A percentile compares a stretch with the other conserved stretches of the same genome.
Conservation (phyloP, 352 stramenopile species). For the Globisporangium heterothallicum region DNA sequence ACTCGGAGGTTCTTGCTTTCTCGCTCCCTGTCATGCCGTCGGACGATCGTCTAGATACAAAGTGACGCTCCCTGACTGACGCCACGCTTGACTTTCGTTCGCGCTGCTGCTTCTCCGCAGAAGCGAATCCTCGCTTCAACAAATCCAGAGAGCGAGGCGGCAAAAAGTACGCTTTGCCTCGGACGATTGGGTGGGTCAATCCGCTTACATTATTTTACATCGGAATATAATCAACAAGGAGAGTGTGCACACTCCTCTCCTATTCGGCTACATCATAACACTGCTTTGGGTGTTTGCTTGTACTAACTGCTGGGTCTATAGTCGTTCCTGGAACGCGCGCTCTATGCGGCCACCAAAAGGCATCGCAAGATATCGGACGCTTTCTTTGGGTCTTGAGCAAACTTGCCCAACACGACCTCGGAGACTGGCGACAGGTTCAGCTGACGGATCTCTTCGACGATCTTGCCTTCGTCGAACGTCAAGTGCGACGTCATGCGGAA, state of each 20-base stretch:
- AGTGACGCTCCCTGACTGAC: too few relatives aligned
- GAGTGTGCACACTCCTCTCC: not conserved
- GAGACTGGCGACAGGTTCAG: slow-evolving; percentile 60
- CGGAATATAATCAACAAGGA: slow-evolving; percentile 16
- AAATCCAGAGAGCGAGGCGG: not conserved
- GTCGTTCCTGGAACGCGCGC: slow-evolving; percentile 6
- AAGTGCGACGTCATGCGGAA: slow-evolving; percentile 76
- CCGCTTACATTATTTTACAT: slow-evolving; percentile 19
- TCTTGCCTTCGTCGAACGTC: slow-evolving; percentile 75
- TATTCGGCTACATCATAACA: not conserved
- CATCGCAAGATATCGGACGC: slow-evolving; percentile 48
- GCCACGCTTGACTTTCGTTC: too few relatives aligned
- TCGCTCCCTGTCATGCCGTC: too few relatives aligned
- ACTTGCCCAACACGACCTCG: slow-evolving; percentile 42
- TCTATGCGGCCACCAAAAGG: slow-evolving; percentile 31
- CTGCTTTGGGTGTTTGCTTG: not conserved
- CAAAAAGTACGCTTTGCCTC: not conserved
- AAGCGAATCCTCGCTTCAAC: not conserved
- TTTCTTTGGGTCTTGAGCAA: slow-evolving; percentile 50
- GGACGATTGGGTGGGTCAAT: slow-evolving; percentile 5
- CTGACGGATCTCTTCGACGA: slow-evolving; percentile 75
- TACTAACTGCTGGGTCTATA: slow-evolving; percentile 11
- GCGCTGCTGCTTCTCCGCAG: not conserved
- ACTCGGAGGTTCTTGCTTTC: too few relatives aligned
- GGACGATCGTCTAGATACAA: too few relatives aligned